Evolutionary conservation across 2,329 filamentous ascomycete species (phyloP), one percentile per base, ranked within the genome.

Genomic region (Aspergillus tamarii): DNA sequence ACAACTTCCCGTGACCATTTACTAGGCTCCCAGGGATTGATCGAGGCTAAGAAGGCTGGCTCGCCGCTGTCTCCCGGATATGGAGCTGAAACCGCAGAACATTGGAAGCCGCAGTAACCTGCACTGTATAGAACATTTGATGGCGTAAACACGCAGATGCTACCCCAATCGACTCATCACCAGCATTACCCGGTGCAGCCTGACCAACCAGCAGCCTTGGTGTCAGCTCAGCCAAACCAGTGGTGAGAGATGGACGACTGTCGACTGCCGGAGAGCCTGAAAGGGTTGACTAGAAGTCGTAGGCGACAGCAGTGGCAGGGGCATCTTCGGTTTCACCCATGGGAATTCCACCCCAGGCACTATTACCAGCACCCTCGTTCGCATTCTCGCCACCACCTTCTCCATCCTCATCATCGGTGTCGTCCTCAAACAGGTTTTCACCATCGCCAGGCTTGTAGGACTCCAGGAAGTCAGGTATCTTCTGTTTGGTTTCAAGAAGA

Each of bases 401-500:
- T 9, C 64, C 66, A 28, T 59, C 77, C 46, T 83, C 83, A 1
- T 78, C 76, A 55, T 85, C 83, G 7, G 79, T 81, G 54, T 87
- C 83, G 43, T 89, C 87, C 23, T 87, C 79, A 66, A 85, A 88
- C 4, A 85, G 61, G 9, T 77, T 36, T 63, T 76, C 69, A 7
- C 77, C 75, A 1, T 76, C 73, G 0, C 43, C 55, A 12, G 82
- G 82, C 60, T 75, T 85, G 74, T 87, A 88, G 0, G 82, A 67
- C 68, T 90, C 75, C 0, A 98, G 85, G 74, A 98, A 98, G 0
- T 96, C 91, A 0, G 95, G 95, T 30, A 99, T 80, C 0, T 83
- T 79, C 78, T 97, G 93, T 6, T 88, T 84, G 6, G 88, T 91
- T 79, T 98, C 94, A 0, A 96, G 73, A 0, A 99, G 83, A 7